Evolutionary conservation across 306 rosid genomes (phyloP).

Genomic region (Lotus japonicus): DNA sequence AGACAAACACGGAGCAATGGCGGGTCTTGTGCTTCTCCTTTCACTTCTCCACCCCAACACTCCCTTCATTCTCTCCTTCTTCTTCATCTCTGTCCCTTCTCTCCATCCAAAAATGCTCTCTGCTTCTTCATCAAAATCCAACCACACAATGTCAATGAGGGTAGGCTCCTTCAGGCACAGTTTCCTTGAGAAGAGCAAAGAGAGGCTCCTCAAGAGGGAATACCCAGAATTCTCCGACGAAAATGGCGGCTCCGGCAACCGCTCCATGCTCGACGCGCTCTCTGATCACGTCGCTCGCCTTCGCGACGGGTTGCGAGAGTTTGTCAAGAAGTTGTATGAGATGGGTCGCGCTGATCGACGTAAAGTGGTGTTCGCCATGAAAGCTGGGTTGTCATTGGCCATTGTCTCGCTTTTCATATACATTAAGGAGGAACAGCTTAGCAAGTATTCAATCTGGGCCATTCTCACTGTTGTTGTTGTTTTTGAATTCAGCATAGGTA

Average conservation of each 20-base stretch:
- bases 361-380: slow-evolving; percentile 44
- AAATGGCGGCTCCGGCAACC: neutral
- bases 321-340: slow-evolving; percentile 23
- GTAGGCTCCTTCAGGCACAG: slow-evolving; percentile 55
- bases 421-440: slow-evolving; percentile 31
- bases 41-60: neutral
- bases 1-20: slow-evolving; percentile 7
- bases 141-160: slow-evolving; percentile 20
- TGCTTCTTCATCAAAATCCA: neutral
- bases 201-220: slow-evolving; percentile 41
- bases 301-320: neutral
- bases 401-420: slow-evolving; percentile 49
- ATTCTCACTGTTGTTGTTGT: slow-evolving; percentile 69
- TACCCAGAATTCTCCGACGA: slow-evolving; percentile 25
- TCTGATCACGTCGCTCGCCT: slow-evolving; percentile 34
- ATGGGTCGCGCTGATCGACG: slow-evolving; percentile 72
- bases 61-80: slow-evolving; percentile 19
- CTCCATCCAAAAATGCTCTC: neutral
- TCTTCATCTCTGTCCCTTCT: neutral
- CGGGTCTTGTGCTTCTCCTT: slow-evolving; percentile 15
- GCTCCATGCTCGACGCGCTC: slow-evolving; percentile 27
- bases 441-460: slow-evolving; percentile 67
- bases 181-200: slow-evolving; percentile 54
- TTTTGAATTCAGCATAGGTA: slow-evolving; percentile 75
- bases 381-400: slow-evolving; percentile 53